Conservation (phyloP, 148 eudicot species). For the Fagopyrum tataricum region DNA sequence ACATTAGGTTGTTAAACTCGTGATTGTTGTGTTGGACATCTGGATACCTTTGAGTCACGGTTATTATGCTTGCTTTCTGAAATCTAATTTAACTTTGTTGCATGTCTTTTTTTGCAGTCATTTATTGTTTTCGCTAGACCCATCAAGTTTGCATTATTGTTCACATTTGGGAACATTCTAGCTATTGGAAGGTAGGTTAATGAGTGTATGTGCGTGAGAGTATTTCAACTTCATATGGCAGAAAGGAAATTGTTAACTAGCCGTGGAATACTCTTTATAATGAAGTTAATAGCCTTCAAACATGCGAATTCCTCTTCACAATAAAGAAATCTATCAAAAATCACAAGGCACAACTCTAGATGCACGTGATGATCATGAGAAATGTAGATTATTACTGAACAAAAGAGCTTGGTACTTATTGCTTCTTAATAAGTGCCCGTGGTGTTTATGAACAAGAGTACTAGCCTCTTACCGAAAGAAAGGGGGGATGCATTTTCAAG, state of each 20-base stretch:
- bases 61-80: not conserved
- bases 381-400: not conserved
- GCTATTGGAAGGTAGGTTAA: slow-evolving; percentile 79
- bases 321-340: not conserved
- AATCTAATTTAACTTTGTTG: not conserved
- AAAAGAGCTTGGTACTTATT: not conserved
- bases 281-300: not conserved
- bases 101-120: slow-evolving; percentile 46
- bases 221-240: not conserved
- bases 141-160: slow-evolving; percentile 83
- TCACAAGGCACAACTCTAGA: not conserved
- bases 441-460: not conserved
- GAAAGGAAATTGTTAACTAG: not conserved
- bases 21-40: not conserved
- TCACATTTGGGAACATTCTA: slow-evolving; percentile 80
- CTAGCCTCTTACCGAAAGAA: not conserved
- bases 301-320: not conserved
- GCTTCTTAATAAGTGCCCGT: not conserved
- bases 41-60: not conserved
- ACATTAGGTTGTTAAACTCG: not conserved
- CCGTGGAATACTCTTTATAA: no score
- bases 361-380: not conserved
- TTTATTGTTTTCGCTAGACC: slow-evolving; percentile 60
- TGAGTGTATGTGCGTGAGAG: not conserved
- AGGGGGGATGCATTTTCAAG: not conserved